Conservation (phyloP, 768 basidiomycete genomes). For the Mycena latifolia region DNA sequence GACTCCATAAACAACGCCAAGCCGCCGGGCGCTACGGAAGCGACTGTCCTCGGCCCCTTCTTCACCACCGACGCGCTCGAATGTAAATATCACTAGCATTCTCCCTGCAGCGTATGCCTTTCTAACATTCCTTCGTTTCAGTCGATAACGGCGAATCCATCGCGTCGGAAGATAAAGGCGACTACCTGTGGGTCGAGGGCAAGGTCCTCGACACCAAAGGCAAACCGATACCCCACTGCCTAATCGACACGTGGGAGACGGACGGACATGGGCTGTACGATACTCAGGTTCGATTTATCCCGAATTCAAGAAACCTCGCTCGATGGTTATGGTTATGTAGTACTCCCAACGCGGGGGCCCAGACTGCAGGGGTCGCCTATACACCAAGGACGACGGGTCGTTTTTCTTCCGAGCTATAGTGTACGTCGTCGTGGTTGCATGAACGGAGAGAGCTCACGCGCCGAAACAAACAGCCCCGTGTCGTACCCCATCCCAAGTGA, state of each 20-base stretch:
- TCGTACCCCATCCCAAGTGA: conserved; percentile 85
- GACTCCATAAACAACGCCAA: conserved; percentile 81
- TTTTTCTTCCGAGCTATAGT: conserved; percentile 82
- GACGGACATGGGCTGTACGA: conserved; percentile 68
- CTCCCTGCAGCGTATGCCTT: neutral
- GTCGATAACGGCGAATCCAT: conserved; percentile 81
- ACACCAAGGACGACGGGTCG: conserved; percentile 68
- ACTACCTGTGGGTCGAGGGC: conserved; percentile 87
- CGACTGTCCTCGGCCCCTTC: conserved; percentile 87
- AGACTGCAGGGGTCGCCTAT: conserved; percentile 81
- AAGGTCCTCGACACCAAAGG: conserved; percentile 73
- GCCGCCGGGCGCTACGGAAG: conserved; percentile 73
- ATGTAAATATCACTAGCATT: conserved; percentile 61
- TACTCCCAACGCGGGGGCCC: conserved; percentile 67
- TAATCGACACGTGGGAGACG: conserved; percentile 89
- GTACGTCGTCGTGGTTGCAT: conserved; percentile 44
- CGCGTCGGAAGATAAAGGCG: conserved; percentile 89
- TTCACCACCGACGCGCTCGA: conserved; percentile 83
- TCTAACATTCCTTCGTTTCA: conserved; percentile 41
- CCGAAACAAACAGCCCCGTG: conserved; percentile 58
- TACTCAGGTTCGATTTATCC: conserved; percentile 45
- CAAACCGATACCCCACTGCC: conserved; percentile 70
- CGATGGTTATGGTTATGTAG: conserved; percentile 46
- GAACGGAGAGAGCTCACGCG: too few species aligned
- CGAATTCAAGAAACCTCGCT: too few species aligned